Evolutionary conservation across 2,329 filamentous ascomycete species (phyloP), one percentile per base, ranked within the genome.

Genomic region (Scleromitrula shiraiana): DNA sequence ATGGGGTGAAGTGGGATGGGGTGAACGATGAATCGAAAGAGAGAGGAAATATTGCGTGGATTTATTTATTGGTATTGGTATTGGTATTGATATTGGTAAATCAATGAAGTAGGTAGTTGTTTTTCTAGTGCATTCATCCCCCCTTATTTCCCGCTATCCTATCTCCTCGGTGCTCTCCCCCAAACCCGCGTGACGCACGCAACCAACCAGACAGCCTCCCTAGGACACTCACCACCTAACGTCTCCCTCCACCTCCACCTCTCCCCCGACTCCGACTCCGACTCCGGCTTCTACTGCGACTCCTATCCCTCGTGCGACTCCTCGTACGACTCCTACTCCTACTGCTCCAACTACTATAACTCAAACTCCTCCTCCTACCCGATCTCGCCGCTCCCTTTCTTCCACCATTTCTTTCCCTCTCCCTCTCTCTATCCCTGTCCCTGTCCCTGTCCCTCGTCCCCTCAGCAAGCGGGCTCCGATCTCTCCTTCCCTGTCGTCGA

Each of bases 341-440:
- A 70, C 75, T 77, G 59, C 73, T 76, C 56, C 80, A 80, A 54
- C 77, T 80, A 57, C 73, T 77, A 57, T 82, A 82, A 57, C 78
- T 83, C 4, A 76, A 76, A 56, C 77, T 80, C 54, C 79, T 70
- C 52, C 77, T 70, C 53, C 75, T 69, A n/a, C n/a, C n/a, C n/a
- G n/a, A n/a, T 49, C 67, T 57, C 26, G 57, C 56, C 19, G 50
- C 42, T n/a, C 46, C 69, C 46, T 68, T 58, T 29, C 57, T 56
- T 27, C 53, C 45, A 35, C 43, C 56, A 53, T 59, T 61, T 7
- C 60, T 46, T 5, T 40, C 46, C 10, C 38, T 27, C 45, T 22
- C 41, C 41, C 35, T 8, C 45, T 29, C 8, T 40, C 43, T 32
- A 33, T 40, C 26, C 43, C 29, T 9, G 14, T 24, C 35, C 9